Conservation (phyloP, 768 basidiomycete genomes). For the Leucosporidium creatinivorum region DNA sequence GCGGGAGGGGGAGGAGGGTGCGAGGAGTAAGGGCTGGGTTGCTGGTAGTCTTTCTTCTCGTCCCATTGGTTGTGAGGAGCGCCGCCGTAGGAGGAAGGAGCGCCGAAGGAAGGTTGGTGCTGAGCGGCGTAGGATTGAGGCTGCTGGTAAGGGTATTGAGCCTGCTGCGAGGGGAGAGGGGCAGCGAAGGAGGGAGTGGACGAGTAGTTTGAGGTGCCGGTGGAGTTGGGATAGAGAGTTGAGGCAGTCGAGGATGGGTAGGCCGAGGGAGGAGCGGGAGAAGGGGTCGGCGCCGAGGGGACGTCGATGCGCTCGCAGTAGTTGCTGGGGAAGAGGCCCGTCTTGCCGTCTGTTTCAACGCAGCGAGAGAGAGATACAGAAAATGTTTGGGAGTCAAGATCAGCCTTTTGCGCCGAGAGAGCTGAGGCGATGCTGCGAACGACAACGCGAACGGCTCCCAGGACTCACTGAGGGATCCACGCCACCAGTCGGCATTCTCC, state of each 20-base stretch:
- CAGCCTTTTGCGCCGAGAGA: background rate
- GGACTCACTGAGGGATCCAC: slow-evolving; percentile 44
- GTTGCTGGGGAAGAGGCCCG: slow-evolving; percentile 70
- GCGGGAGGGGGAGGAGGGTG: background rate
- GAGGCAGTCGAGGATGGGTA: background rate
- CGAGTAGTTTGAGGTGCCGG: background rate
- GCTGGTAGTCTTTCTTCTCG: background rate
- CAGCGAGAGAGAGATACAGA: slow-evolving; percentile 22
- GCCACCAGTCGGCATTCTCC: slow-evolving; percentile 83
- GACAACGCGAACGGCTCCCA: too few relatives aligned
- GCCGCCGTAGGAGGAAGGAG: too few relatives aligned
- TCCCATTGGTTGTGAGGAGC: too few relatives aligned
- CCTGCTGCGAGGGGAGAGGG: background rate
- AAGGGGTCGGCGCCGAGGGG: background rate
- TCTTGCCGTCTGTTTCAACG: slow-evolving; percentile 51
- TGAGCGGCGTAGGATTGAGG: background rate
- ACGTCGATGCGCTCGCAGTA: background rate
- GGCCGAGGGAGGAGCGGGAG: background rate
- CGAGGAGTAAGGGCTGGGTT: background rate
- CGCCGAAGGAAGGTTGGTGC: too few relatives aligned
- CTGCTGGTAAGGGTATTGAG: background rate
- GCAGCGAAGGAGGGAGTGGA: background rate
- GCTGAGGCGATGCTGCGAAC: background rate
- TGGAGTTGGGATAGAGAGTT: background rate
- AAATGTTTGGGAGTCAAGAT: background rate